Evolutionary conservation across 2,329 filamentous ascomycete genomes (phyloP).

Genomic region (Fusarium miscanthi): DNA sequence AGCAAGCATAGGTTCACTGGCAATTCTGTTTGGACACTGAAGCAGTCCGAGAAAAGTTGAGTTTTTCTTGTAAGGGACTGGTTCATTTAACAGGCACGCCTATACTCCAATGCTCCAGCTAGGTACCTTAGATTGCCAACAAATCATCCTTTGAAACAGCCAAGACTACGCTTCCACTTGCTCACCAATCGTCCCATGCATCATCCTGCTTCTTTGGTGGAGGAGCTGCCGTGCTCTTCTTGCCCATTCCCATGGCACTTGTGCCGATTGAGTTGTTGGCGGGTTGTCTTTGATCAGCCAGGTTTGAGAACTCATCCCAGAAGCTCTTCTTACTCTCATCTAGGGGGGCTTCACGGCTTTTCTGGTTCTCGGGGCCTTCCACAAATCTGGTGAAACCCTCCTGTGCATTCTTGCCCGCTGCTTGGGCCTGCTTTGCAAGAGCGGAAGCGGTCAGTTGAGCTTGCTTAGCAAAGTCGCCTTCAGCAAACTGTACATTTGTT

Average conservation of each 20-base stretch:
- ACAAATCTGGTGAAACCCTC: constrained; percentile 89
- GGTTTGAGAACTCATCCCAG: constrained; percentile 88
- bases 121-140: constrained; percentile 29
- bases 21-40: constrained; percentile 18
- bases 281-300: constrained; percentile 67
- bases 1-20: neutral
- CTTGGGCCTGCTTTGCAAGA: constrained; percentile 73
- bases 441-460: constrained; percentile 71
- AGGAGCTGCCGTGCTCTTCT: constrained; percentile 48
- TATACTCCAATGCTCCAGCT: constrained; percentile 47
- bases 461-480: constrained; percentile 80
- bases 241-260: constrained; percentile 68
- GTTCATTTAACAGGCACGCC: constrained; percentile 41
- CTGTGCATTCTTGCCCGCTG: constrained; percentile 79
- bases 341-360: constrained; percentile 54
- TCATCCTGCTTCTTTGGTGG: constrained; percentile 60
- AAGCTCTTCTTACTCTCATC: constrained; percentile 82
- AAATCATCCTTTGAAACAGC: constrained; percentile 2
- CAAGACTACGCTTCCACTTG: neutral
- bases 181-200: constrained; percentile 73
- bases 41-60: constrained; percentile 11
- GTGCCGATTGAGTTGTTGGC: constrained; percentile 66
- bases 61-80: constrained; percentile 17
- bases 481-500: constrained; percentile 70
- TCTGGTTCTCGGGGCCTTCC: constrained; percentile 70